These are phyloP conservation scores for Cornus kousa DNA, from an alignment of 148 eudicot species.

Conservation along the genomic window DNA sequence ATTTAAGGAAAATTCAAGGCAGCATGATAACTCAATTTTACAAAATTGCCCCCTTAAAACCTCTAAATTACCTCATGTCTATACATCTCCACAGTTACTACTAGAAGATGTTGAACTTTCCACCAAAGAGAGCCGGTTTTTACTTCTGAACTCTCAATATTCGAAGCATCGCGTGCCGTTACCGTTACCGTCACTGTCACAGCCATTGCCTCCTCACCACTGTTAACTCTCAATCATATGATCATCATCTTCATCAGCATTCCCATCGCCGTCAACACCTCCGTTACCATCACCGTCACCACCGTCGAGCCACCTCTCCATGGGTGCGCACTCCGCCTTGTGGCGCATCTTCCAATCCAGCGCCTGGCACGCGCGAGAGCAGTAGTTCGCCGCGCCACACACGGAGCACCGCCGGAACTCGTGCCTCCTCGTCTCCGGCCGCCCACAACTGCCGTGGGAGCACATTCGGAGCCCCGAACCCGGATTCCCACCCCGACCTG, in stretches of 20 bases:
- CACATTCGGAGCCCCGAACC: conserved; percentile 51
- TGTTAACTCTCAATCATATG: conserved; percentile 20
- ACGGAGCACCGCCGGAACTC: conserved; percentile 71
- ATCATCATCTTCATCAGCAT: background rate
- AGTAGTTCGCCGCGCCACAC: conserved; percentile 60
- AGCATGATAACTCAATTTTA: background rate
- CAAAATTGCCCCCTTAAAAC: conserved; percentile 6
- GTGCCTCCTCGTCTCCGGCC: conserved; percentile 65
- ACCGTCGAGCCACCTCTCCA: conserved; percentile 40
- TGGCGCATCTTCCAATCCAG: conserved; percentile 70
- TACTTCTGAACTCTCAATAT: background rate
- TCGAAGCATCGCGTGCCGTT: conserved; percentile 18
- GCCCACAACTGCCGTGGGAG: conserved; percentile 55
- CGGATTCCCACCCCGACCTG: conserved; percentile 14
- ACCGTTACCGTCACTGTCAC: background rate
- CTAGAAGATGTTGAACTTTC: background rate
- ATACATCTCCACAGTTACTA: background rate
- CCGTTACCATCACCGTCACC: conserved; percentile 12
- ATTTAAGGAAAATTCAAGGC: background rate
- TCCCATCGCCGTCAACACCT: conserved; percentile 11
- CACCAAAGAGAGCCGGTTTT: conserved; percentile 4
- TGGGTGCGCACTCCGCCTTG: conserved; percentile 47
- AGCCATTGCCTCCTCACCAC: background rate
- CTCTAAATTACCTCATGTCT: background rate
- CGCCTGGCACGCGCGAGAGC: conserved; percentile 74